Base-by-base conservation (phyloP, 805 yeast genomes). In the Zygosaccharomyces rouxii region DNA sequence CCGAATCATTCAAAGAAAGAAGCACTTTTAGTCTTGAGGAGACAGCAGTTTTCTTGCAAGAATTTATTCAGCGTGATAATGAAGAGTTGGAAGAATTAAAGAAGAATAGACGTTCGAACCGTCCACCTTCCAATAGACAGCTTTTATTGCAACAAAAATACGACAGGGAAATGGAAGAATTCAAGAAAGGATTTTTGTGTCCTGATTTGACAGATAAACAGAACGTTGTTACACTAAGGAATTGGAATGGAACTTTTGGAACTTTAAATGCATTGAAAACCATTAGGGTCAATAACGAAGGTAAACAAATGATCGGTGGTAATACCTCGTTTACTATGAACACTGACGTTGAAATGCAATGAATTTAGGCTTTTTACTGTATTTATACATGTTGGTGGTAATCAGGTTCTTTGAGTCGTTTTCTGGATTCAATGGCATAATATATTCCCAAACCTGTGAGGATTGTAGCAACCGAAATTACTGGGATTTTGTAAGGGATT, bases 191-290 rank as follows among this genome's bases (percentile, higher is more conserved):
- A 0, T 79, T 76, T 55, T 70, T 73, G 42, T 72, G 84, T 4
- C 97, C 97, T 1, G 89, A 89, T 64, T 65, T 92, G 52, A 71
- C 81, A 3, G 83, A 82, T 55, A 68, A 66, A 33, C 72, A 68
- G 7, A 83, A 81, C 4, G 92, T 88, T 2, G 69, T 71, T 33
- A 69, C 72, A 30, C 68, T 92, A 54, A 75, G 83, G 60, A 66
- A 69, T 4, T 92, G 97, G 97, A 84, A 86, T 58, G 90, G 94
- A 23, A 80, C 86, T 9, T 71, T 79, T 58, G 97, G 97, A 40
- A 89, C 94, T 16, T 68, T 83, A 45, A 81, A 84, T 35, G 74
- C 78, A 16, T 71, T 89, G 59, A 80, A 79, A 52, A 75, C 79
- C 53, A 66, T 75, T 7, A 60, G 71, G 54, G 52, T 67, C 6